phyloP scores from a whole-genome alignment of 2,329 filamentous ascomycete species.

The Rugonectria rugulosa region DNA sequence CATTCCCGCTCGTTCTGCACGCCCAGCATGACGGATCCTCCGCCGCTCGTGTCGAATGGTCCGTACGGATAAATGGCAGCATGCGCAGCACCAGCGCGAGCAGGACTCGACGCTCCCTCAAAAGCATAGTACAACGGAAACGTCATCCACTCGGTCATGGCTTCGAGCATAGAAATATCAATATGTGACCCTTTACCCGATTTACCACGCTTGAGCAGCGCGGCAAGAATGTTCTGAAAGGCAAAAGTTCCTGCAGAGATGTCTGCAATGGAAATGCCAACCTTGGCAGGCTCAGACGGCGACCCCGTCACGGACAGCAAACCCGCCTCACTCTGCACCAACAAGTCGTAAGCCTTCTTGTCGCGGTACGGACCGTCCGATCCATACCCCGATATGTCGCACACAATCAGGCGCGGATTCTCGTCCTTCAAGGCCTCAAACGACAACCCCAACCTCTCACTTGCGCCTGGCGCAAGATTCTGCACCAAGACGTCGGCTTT shows the following conservation, averaged over 20 bases:
- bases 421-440: conserved; percentile 50
- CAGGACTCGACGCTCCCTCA: conserved; percentile 51
- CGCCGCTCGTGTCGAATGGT: conserved; percentile 58
- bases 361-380: conserved; percentile 58
- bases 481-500: conserved; percentile 61
- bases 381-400: conserved; percentile 62
- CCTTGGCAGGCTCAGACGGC: conserved; percentile 53
- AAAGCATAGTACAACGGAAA: conserved; percentile 64
- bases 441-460: conserved; percentile 55
- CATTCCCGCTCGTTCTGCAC: conserved; percentile 67
- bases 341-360: conserved; percentile 63
- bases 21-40: conserved; percentile 61
- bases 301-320: conserved; percentile 60
- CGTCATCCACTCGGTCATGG: conserved; percentile 66
- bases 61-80: conserved; percentile 65
- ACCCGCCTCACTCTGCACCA: conserved; percentile 63
- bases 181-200: conserved; percentile 57
- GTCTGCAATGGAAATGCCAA: conserved; percentile 62
- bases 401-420: conserved; percentile 58
- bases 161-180: conserved; percentile 66
- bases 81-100: conserved; percentile 58
- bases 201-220: conserved; percentile 56
- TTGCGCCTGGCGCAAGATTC: conserved; percentile 60
- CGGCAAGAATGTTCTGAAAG: conserved; percentile 58
- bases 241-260: conserved; percentile 62